phyloP scores from a whole-genome alignment of 1,284 basidiomycete species.

The Afroboletus lepidellus region DNA sequence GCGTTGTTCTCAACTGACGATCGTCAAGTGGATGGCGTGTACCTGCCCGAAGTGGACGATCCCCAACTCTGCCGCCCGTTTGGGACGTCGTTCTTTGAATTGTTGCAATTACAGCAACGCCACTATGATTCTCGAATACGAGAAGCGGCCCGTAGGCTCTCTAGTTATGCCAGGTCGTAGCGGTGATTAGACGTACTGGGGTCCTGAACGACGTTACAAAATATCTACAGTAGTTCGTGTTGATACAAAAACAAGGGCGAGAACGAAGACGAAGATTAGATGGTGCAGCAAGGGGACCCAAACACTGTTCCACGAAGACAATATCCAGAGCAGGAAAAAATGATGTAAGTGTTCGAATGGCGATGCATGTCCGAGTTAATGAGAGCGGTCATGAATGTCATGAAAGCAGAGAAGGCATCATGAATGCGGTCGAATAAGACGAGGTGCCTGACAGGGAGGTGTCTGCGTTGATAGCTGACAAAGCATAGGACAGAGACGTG shows the following conservation, averaged over 20 bases:
- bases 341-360: slow-evolving; percentile 28
- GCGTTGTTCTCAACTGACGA: slow-evolving; percentile 87
- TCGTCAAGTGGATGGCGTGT: slow-evolving; percentile 76
- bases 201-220: slow-evolving; percentile 30
- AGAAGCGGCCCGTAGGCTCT: slow-evolving; percentile 50
- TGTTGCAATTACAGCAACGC: slow-evolving; percentile 52
- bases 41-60: slow-evolving; percentile 81
- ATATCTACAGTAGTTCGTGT: slow-evolving; percentile 36
- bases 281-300: slow-evolving; percentile 15
- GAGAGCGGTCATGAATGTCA: slow-evolving; percentile 29
- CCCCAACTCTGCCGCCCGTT: slow-evolving; percentile 79
- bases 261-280: slow-evolving; percentile 24
- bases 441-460: slow-evolving; percentile 24
- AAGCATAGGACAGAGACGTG: slow-evolving; percentile 36
- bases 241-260: slow-evolving; percentile 25
- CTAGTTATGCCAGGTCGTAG: slow-evolving; percentile 40
- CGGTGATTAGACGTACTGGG: slow-evolving; percentile 30
- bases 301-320: slow-evolving; percentile 29
- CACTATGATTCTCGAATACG: slow-evolving; percentile 68
- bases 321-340: slow-evolving; percentile 29
- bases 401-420: slow-evolving; percentile 38
- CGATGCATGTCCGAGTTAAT: slow-evolving; percentile 18
- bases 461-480: slow-evolving; percentile 33
- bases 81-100: slow-evolving; percentile 70
- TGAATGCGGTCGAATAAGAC: slow-evolving; percentile 32